phyloP scores from a whole-genome alignment of 495 filamentous ascomycete species.

The Aspergillus leporis region DNA sequence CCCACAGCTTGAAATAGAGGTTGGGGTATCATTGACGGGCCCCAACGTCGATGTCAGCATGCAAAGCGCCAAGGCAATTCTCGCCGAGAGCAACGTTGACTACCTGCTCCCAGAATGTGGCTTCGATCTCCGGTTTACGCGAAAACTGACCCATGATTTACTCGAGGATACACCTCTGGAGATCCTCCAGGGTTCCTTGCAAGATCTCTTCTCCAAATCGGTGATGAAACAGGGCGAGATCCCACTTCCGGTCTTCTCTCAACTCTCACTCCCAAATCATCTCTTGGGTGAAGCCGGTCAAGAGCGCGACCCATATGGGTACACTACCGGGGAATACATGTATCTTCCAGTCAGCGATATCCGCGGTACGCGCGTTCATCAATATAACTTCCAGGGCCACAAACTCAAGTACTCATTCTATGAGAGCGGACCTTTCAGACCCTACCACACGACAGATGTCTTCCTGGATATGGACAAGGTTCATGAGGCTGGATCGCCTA shows the following conservation, averaged over 20 bases:
- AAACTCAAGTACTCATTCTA: slow-evolving; percentile 32
- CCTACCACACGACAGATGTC: slow-evolving; percentile 30
- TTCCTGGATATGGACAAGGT: slow-evolving; percentile 31
- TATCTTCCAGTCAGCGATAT: slow-evolving; percentile 33
- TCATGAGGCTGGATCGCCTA: neutral
- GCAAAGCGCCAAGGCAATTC: slow-evolving; percentile 31
- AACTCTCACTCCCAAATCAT: slow-evolving; percentile 30
- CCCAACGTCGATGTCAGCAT: slow-evolving; percentile 19
- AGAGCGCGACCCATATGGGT: slow-evolving; percentile 5
- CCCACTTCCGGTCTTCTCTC: slow-evolving; percentile 33
- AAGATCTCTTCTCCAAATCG: slow-evolving; percentile 16
- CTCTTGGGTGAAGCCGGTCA: neutral
- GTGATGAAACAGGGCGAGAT: neutral
- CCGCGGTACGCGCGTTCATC: slow-evolving; percentile 25
- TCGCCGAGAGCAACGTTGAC: slow-evolving; percentile 35
- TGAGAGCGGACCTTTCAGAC: slow-evolving; percentile 36
- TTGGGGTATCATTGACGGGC: slow-evolving; percentile 1
- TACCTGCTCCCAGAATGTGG: slow-evolving; percentile 45
- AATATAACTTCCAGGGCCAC: slow-evolving; percentile 33
- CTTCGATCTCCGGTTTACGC: slow-evolving; percentile 44
- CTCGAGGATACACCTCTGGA: slow-evolving; percentile 16
- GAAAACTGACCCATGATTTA: slow-evolving; percentile 33
- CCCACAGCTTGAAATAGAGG: slow-evolving; percentile 40
- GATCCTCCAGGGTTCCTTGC: slow-evolving; percentile 23
- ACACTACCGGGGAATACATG: slow-evolving; percentile 35